Conservation (phyloP, 2,329 filamentous ascomycete genomes). For the Aureobasidium pullulans region DNA sequence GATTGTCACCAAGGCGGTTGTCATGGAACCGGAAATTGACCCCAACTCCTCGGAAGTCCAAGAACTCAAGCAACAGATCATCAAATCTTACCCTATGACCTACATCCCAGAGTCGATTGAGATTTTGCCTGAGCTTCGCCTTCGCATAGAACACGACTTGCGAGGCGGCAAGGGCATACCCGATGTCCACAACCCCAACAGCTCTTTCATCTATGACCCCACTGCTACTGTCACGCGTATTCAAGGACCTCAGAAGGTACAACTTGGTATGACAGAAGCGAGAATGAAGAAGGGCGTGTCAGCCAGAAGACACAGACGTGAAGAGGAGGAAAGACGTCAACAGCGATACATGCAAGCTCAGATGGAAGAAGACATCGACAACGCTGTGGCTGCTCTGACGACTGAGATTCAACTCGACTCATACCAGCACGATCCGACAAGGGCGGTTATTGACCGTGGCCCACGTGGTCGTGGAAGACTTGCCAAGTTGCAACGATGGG, state of each 20-base stretch:
- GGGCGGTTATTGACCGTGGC: slow-evolving; percentile 15
- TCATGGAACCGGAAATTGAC: slow-evolving; percentile 41
- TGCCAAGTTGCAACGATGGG: slow-evolving; percentile 12
- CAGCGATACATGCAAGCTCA: slow-evolving; percentile 12
- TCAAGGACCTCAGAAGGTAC: neutral
- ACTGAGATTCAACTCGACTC: slow-evolving; percentile 19
- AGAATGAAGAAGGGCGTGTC: slow-evolving; percentile 9
- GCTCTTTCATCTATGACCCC: slow-evolving; percentile 22
- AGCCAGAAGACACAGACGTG: slow-evolving; percentile 12
- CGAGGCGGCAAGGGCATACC: neutral
- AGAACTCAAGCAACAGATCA: slow-evolving; percentile 44
- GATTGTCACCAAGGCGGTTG: slow-evolving; percentile 43
- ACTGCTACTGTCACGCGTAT: neutral
- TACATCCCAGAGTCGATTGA: slow-evolving; percentile 40
- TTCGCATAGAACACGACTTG: slow-evolving; percentile 14
- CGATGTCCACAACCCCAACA: neutral
- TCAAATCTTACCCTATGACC: slow-evolving; percentile 34
- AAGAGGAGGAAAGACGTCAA: slow-evolving; percentile 14
- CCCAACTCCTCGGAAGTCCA: slow-evolving; percentile 40
- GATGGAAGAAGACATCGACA: slow-evolving; percentile 16
- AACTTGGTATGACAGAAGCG: slow-evolving; percentile 17
- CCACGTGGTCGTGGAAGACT: slow-evolving; percentile 14
- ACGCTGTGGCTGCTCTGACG: slow-evolving; percentile 9
- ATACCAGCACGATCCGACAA: slow-evolving; percentile 19
- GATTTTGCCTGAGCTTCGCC: slow-evolving; percentile 27